A percentile compares a stretch with the other conserved stretches of the same genome.
Conservation (phyloP, 768 basidiomycete species). For the Dendrothele bispora region DNA sequence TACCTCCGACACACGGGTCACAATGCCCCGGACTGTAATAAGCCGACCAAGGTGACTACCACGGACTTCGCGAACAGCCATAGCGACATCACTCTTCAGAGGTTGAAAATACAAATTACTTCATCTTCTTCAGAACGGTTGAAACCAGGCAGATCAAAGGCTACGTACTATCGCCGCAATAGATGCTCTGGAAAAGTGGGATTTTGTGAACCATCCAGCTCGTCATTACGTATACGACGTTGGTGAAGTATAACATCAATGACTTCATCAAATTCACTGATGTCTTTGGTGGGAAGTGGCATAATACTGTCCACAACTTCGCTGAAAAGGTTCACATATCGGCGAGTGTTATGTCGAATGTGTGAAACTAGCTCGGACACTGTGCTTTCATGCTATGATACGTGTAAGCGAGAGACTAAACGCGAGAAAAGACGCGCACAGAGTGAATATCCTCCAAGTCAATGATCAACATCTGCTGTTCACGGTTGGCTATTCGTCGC, state of each 20-base stretch:
- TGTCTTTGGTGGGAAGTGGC: conserved; percentile 86
- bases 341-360: conserved; percentile 82
- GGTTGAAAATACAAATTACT: conserved; percentile 97
- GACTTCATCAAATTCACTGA: conserved; percentile 89
- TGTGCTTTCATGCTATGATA: conserved; percentile 69
- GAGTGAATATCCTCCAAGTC: conserved; percentile 86
- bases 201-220: conserved; percentile 68
- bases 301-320: conserved; percentile 89
- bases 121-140: conserved; percentile 15
- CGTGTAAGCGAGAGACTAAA: conserved; percentile 9
- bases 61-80: conserved; percentile 92
- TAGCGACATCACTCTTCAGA: conserved; percentile 65
- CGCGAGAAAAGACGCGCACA: conserved; percentile 38
- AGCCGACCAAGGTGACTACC: conserved; percentile 85
- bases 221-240: conserved; percentile 83
- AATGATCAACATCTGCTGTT: conserved; percentile 85
- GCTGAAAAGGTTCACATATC: conserved; percentile 87
- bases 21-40: conserved; percentile 96
- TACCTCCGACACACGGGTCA: conserved; percentile 98
- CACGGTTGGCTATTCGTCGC: conserved; percentile 93
- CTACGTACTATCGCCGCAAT: conserved; percentile 89
- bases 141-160: conserved; percentile 10
- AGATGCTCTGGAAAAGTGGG: conserved; percentile 92
- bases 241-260: conserved; percentile 97
- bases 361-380: conserved; percentile 73